Evolutionary conservation across 306 rosid species (phyloP), one percentile per base, ranked within the genome.

Genomic region (Acmispon strigosus): DNA sequence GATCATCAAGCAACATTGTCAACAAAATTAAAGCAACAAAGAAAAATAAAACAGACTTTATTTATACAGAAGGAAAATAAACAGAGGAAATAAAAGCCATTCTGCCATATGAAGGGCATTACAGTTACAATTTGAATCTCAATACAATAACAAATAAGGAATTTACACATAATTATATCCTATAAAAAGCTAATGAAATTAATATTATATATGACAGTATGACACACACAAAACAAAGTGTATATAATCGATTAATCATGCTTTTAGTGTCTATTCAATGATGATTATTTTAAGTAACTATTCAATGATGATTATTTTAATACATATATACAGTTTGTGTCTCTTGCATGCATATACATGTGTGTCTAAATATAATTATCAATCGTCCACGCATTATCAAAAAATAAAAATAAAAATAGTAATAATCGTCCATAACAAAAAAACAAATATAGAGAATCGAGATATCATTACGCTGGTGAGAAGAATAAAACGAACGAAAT

Each of bases 401-500:
- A 27, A 2, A 27, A 27, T 27, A 27, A 27, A 27, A 27, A 2
- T 27, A 27, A 2, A 27, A 2, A 27, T 2, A 27, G 2, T 27
- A 27, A 27, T 27, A 2, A 8, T 8, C 13, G 6, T 12, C 13
- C 1, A 45, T 16, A 11, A 0, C 1, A 16, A 34, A 16, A 4
- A 14, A 12, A 1, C 13, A 7, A 29, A 34, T 11, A 29, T 11
- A 61, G 53, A 72, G 55, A 37, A 54, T 36, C 2, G 17, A 68
- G 48, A 37, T 11, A 7, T 27, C 4, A 27, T 75, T 92, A 92
- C 98, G 73, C 58, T 67, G 96, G 98, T 0, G 98, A 89, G 24
- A 87, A 53, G 77, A 92, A 89, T 27, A 92, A 82, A 12, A 83
- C 84, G 47, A 84, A 83, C 15, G 98, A 92, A 76, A 92, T 85